These are phyloP conservation scores for Penicillium nucicola DNA, from an alignment of 495 filamentous ascomycete genomes.

Conservation along the genomic window DNA sequence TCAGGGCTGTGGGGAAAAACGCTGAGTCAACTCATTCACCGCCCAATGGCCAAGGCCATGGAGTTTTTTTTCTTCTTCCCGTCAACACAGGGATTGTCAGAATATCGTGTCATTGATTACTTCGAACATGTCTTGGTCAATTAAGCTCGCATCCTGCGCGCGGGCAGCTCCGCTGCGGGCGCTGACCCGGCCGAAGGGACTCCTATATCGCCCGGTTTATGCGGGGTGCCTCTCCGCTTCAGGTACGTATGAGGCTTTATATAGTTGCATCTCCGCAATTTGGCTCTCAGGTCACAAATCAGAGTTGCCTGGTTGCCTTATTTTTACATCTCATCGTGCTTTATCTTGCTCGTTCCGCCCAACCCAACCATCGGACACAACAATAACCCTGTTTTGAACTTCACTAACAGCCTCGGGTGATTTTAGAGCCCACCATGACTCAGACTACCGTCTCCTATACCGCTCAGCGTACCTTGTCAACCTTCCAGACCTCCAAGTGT, in stretches of 20 bases:
- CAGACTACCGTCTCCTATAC: slow-evolving; percentile 29
- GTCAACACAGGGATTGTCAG: not conserved
- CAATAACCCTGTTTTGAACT: not conserved
- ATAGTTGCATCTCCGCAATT: slow-evolving; percentile 7
- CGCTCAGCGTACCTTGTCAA: slow-evolving; percentile 54
- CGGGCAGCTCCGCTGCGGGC: slow-evolving; percentile 36
- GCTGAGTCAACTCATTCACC: slow-evolving; percentile 25
- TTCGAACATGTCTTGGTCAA: slow-evolving; percentile 34
- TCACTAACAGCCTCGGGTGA: slow-evolving; percentile 21
- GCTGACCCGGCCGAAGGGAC: slow-evolving; percentile 32
- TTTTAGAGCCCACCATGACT: slow-evolving; percentile 28
- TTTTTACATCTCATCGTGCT: not conserved
- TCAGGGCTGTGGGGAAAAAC: slow-evolving; percentile 13
- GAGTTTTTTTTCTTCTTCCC: slow-evolving; percentile 11
- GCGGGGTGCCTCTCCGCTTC: slow-evolving; percentile 30
- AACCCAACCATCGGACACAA: not conserved
- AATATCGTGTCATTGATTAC: slow-evolving; percentile 4
- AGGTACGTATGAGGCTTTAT: slow-evolving; percentile 31
- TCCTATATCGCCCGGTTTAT: slow-evolving; percentile 28
- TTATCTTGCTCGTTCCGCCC: too few species aligned
- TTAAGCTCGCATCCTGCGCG: slow-evolving; percentile 31
- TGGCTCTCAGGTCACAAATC: not conserved
- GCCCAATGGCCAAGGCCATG: slow-evolving; percentile 13
- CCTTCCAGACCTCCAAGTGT: slow-evolving; percentile 47
- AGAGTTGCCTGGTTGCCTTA: not conserved